These are phyloP conservation scores for Grosmannia serpens DNA, from an alignment of 2,329 filamentous ascomycete genomes.

Conservation along the genomic window DNA sequence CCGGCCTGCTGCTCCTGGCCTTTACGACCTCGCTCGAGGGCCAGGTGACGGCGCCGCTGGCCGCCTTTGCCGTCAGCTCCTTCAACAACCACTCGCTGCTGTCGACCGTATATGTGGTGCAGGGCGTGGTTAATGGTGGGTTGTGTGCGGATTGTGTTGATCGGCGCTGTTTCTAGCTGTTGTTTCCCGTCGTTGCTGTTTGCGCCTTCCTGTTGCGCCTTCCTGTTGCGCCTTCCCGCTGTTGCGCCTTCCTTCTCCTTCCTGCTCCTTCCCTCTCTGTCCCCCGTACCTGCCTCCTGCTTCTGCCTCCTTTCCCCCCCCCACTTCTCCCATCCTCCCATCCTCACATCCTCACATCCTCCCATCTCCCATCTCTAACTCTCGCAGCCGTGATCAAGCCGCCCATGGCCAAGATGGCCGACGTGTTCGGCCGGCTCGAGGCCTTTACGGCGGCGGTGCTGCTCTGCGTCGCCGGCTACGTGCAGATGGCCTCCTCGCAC, in stretches of 20 bases:
- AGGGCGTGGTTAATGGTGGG: conserved; percentile 50
- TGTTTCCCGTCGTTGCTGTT: not conserved
- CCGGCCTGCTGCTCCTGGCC: conserved; percentile 43
- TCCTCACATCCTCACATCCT: not conserved
- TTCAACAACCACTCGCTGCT: conserved; percentile 53
- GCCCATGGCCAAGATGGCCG: conserved; percentile 48
- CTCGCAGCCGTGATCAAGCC: conserved; percentile 44
- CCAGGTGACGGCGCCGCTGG: conserved; percentile 49
- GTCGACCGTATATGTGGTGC: conserved; percentile 52
- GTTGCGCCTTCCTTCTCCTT: not conserved
- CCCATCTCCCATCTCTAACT: not conserved
- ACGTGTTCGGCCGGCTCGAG: conserved; percentile 51
- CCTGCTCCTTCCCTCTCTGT: not conserved
- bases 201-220: too few species aligned
- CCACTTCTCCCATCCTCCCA: not conserved
- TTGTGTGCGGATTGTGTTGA: not conserved
- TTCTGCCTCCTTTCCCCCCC: not conserved
- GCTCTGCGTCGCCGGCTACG: conserved; percentile 44
- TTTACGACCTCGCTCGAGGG: conserved; percentile 56
- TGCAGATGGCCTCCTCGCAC: conserved; percentile 42
- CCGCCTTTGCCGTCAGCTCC: conserved; percentile 52
- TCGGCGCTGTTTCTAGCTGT: not conserved
- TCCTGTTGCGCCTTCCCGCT: not conserved
- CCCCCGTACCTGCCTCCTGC: too few species aligned
- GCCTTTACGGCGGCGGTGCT: conserved; percentile 42